phyloP scores from a whole-genome alignment of 2,329 filamentous ascomycete species.

The Cordyceps javanica region DNA sequence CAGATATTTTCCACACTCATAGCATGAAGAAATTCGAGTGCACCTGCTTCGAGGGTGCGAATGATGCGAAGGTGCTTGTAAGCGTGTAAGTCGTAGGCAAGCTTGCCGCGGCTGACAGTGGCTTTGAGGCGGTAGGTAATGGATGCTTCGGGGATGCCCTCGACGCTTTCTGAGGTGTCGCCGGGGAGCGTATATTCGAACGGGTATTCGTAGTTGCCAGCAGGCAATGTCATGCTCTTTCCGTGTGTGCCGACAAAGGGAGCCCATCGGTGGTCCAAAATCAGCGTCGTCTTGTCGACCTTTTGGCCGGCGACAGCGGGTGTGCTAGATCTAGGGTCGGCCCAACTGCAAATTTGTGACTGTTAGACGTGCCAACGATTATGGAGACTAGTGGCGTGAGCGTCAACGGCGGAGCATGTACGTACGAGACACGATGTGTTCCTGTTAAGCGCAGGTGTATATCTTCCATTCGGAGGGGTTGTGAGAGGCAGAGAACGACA shows the following conservation, averaged over 20 bases:
- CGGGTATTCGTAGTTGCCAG: slow-evolving; percentile 79
- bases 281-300: slow-evolving; percentile 50
- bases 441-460: slow-evolving; percentile 67
- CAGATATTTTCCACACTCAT: slow-evolving; percentile 97
- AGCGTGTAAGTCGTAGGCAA: slow-evolving; percentile 78
- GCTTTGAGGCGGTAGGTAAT: slow-evolving; percentile 90
- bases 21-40: slow-evolving; percentile 73
- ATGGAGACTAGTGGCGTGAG: neutral
- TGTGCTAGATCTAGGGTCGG: slow-evolving; percentile 46
- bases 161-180: slow-evolving; percentile 75
- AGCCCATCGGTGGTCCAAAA: slow-evolving; percentile 64
- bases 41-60: slow-evolving; percentile 68
- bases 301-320: slow-evolving; percentile 53
- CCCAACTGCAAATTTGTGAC: slow-evolving; percentile 36
- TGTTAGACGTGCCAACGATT: neutral
- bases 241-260: slow-evolving; percentile 55
- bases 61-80: slow-evolving; percentile 75
- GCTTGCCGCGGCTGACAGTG: slow-evolving; percentile 77
- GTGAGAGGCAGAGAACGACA: slow-evolving; percentile 65
- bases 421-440: slow-evolving; percentile 59
- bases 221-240: slow-evolving; percentile 53
- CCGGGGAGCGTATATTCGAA: slow-evolving; percentile 72
- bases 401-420: slow-evolving; percentile 17
- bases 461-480: slow-evolving; percentile 65
- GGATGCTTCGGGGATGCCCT: slow-evolving; percentile 79